Evolutionary conservation across 805 yeast species (phyloP).

Genomic region (Candida boleticola): DNA sequence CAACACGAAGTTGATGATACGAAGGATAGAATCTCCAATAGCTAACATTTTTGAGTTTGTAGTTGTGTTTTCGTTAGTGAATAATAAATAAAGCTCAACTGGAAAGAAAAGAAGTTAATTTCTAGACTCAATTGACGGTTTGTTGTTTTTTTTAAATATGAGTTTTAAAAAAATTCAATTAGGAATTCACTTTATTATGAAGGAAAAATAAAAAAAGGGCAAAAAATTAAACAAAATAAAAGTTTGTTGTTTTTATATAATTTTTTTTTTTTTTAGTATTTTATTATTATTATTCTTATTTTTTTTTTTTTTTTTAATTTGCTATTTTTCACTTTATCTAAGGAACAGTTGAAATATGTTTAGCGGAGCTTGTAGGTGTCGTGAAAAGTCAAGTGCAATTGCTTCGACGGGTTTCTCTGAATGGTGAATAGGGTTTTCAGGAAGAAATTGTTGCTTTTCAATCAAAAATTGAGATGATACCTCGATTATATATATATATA

Average conservation of each 20-base stretch:
- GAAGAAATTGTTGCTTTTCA: too few relatives aligned
- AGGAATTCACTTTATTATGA: not conserved
- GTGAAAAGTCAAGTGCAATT: too few relatives aligned
- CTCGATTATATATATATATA: too few relatives aligned
- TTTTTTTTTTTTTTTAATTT: slow-evolving; percentile 1
- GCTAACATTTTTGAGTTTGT: slow-evolving; percentile 48
- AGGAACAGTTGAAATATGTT: too few relatives aligned
- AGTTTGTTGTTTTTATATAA: slow-evolving; percentile 1
- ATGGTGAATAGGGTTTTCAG: too few relatives aligned
- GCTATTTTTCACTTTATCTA: not conserved
- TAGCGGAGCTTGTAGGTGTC: too few relatives aligned
- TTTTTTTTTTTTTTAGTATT: not conserved
- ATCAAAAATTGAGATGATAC: too few relatives aligned
- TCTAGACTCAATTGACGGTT: not conserved
- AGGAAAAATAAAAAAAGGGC: not conserved
- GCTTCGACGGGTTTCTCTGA: too few relatives aligned
- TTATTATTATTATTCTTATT: not conserved
- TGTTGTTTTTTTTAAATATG: not conserved
- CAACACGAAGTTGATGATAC: slow-evolving; percentile 72
- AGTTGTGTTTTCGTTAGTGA: not conserved
- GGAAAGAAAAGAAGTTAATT: not conserved
- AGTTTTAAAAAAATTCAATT: not conserved
- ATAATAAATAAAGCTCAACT: not conserved
- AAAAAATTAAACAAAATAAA: not conserved
- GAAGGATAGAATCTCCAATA: slow-evolving; percentile 70